Evolutionary conservation across 495 filamentous ascomycete species (phyloP), one percentile per base, ranked within the genome.

Genomic region (Penicillium robsamsonii): DNA sequence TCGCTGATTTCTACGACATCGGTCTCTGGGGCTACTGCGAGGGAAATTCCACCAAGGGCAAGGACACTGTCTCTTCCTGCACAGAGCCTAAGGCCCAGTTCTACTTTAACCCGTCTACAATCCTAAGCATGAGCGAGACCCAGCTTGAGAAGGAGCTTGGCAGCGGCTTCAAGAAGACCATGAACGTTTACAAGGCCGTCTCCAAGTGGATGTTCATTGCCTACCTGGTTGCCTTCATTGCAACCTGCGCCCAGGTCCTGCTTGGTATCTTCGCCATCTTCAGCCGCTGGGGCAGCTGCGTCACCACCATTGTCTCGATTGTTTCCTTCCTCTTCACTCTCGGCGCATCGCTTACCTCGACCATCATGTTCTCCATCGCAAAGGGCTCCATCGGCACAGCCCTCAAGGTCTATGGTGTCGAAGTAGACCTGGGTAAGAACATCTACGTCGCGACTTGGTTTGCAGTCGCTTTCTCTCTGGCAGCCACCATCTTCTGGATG

Each of bases 11-110:
- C 65, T 97, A 97, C 81, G 80, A 84, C 49, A 79, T 96, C 67
- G 82, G 82, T 58, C 78, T 98, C 27, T 96, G 88, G 88, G 87
- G 88, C 67, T 97, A 92, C 82, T 97, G 94, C 78, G 76, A 80
- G 15, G 82, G 84, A 43, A 73, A 78, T 50, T 85, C 86, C 75
- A 80, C 72, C 35, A 77, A 68, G 44, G 68, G 59, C 58, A 60
- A 65, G 7, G 69, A 65, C 58, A 61, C 73, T 22, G 70, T 74
- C 57, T 71, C 67, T 40, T 75, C 64, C 55, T 88, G 85, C 77
- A 83, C 83, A 9, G 64, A 71, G 40, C 81, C 76, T 50, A 68
- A 88, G 72, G 70, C 82, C 4, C 69, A 84, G 55, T 97, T 89
- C 78, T 82, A 85, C 77, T 96, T 92, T 83, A 84, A 95, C 68